Evolutionary conservation across 192 early-diverging fungal genomes (phyloP), one percentile per base, ranked within the genome.

Genomic region (Coemansia sp.): DNA sequence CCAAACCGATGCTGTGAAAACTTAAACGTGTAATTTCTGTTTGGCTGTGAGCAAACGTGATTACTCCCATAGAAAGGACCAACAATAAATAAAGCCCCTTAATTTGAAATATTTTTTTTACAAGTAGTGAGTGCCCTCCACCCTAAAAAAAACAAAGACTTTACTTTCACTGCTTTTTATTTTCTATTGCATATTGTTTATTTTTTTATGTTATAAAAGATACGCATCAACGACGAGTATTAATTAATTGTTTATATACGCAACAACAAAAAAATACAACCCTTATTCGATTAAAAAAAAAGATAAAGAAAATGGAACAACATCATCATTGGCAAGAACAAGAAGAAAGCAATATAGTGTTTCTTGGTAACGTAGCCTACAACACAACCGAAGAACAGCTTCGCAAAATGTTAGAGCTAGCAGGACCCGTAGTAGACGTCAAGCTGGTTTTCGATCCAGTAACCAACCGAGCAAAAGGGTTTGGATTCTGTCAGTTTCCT

Each of bases 311-410:
- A 11, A 78, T 72, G 75, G 71, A 77, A 2, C 40, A 65, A 20
- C 25, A 67, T 25, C 38, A 60, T 34, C 14, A 36, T 38, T 42
- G 72, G 66, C 31, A 58, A 32, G 72, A 80, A n/a, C 32, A 55
- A 30, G 54, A 45, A 28, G 67, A 71, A 25, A 80, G 68, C 58
- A 60, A 77, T 36, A 80, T 77, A 49, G 79, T 77, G 48, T 73
- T 77, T 84, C 84, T 92, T 30, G 90, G 90, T 33, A 93, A 93
- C 69, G 92, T 94, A 45, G 91, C 89, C 0, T 93, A 93, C 73
- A 95, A 94, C 58, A 84, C 91, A 32, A 93, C 95, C 5, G 96
- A 99, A 77, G 91, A 94, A 60, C 94, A 97, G 67, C 79, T 99
- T 52, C 88, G 88, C 48, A 92, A 94, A 52, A 91, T 97, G 40